Conservation (phyloP, 192 early-diverging fungal species). For the Podila clonocystis region DNA sequence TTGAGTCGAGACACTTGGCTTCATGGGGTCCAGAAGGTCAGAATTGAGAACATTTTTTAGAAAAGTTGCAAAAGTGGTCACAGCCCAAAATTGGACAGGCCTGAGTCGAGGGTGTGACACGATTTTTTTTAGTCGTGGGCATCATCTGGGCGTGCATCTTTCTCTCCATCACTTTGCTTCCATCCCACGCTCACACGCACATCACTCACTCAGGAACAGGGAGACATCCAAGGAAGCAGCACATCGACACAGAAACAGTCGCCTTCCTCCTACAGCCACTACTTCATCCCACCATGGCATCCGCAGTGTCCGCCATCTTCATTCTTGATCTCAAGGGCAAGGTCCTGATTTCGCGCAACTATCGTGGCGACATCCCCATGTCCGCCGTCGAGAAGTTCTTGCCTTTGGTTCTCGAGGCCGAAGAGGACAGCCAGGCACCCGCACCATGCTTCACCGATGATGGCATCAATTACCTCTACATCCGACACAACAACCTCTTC, state of each 20-base stretch:
- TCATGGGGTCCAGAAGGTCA: no score
- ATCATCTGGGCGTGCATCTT: no score
- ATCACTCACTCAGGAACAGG: no score
- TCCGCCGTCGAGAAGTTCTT: conserved; percentile 97
- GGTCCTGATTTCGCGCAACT: conserved; percentile 97
- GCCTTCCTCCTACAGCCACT: not conserved
- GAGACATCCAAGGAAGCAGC: not conserved
- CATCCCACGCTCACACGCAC: no score
- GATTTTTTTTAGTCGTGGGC: no score
- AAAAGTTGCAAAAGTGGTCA: no score
- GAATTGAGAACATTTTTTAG: no score
- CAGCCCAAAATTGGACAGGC: no score
- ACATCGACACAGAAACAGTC: not conserved
- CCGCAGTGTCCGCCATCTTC: conserved; percentile 78
- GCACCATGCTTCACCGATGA: conserved; percentile 94
- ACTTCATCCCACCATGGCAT: conserved; percentile 32
- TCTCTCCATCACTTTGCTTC: no score
- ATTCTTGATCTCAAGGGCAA: conserved; percentile 99
- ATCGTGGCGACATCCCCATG: conserved; percentile 98
- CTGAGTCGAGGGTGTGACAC: no score
- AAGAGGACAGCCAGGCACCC: conserved; percentile 92
- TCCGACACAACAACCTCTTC: conserved; percentile 96
- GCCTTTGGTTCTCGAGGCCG: conserved; percentile 92
- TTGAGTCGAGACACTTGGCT: no score
- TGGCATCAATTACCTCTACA: conserved; percentile 94